phyloP scores from a whole-genome alignment of 441 rosid species.

The Omphalea diandra region DNA sequence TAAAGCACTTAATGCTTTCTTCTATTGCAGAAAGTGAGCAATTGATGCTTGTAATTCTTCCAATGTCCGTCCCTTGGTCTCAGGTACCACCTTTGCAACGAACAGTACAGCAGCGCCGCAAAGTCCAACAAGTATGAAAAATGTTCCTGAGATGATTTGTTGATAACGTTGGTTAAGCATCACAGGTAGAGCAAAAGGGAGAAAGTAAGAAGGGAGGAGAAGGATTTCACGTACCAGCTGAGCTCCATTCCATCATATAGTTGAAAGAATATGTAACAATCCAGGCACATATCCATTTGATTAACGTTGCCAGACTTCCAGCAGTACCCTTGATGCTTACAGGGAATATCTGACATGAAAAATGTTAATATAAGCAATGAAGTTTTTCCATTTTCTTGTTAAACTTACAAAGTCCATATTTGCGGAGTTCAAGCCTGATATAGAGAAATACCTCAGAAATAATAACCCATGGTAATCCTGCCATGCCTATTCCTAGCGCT shows the following conservation, averaged over 20 bases:
- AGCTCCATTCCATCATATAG: slow-evolving; percentile 61
- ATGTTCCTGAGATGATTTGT: slow-evolving; percentile 39
- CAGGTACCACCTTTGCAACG: slow-evolving; percentile 47
- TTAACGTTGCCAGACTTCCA: slow-evolving; percentile 51
- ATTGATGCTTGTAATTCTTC: slow-evolving; percentile 56
- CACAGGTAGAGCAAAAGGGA: background rate
- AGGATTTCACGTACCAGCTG: slow-evolving; percentile 38
- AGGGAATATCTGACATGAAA: slow-evolving; percentile 53
- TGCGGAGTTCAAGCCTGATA: background rate
- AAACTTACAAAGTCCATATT: background rate
- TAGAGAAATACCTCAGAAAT: slow-evolving; percentile 57
- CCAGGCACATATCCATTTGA: slow-evolving; percentile 51
- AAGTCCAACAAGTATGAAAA: slow-evolving; percentile 40
- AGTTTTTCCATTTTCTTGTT: background rate
- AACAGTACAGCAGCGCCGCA: slow-evolving; percentile 38
- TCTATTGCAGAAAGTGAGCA: background rate
- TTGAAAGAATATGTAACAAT: slow-evolving; percentile 43
- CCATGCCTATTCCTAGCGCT: slow-evolving; percentile 45
- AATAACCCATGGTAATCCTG: slow-evolving; percentile 62
- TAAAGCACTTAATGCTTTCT: background rate
- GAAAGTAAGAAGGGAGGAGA: no score
- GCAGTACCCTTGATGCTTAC: slow-evolving; percentile 51
- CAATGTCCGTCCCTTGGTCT: slow-evolving; percentile 52
- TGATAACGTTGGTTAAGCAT: background rate
- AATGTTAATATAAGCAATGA: background rate